These are phyloP conservation scores for Mycena galopus DNA, from an alignment of 768 basidiomycete genomes.

Conservation along the genomic window DNA sequence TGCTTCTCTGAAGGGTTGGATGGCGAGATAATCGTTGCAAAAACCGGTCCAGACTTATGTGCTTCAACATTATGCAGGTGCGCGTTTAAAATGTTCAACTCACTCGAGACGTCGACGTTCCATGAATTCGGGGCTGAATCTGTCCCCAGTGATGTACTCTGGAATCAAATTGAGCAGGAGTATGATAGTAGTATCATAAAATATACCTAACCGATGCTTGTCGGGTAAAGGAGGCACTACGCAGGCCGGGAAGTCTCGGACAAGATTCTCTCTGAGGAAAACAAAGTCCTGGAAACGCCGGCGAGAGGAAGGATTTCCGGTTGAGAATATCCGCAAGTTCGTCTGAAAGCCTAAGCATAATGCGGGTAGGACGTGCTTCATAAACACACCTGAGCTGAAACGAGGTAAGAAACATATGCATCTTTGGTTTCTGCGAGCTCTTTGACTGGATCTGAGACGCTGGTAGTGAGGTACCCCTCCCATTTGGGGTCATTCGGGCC, in stretches of 20 bases:
- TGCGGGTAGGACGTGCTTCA: neutral
- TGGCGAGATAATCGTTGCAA: conserved; percentile 92
- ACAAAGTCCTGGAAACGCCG: conserved; percentile 98
- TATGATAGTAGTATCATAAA: neutral
- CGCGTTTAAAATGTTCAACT: conserved; percentile 44
- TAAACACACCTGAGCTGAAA: conserved; percentile 83
- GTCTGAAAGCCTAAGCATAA: conserved; percentile 66
- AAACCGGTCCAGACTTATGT: conserved; percentile 88
- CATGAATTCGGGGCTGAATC: conserved; percentile 98
- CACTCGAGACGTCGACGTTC: conserved; percentile 92
- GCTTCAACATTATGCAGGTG: neutral
- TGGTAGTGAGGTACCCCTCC: conserved; percentile 88
- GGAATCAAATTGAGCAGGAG: neutral
- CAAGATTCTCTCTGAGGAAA: conserved; percentile 89
- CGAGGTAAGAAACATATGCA: conserved; percentile 94
- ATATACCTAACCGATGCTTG: conserved; percentile 94
- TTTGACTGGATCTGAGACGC: conserved; percentile 93
- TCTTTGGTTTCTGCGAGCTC: conserved; percentile 98
- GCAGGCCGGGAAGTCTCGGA: conserved; percentile 94
- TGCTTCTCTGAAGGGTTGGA: conserved; percentile 92
- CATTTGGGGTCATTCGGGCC: conserved; percentile 91
- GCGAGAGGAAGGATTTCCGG: conserved; percentile 78
- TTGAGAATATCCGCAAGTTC: conserved; percentile 88
- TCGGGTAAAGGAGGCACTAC: conserved; percentile 98
- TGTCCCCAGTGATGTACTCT: conserved; percentile 98